Conservation (phyloP, 805 yeast genomes). For the Zygoascus biomembranicola region DNA sequence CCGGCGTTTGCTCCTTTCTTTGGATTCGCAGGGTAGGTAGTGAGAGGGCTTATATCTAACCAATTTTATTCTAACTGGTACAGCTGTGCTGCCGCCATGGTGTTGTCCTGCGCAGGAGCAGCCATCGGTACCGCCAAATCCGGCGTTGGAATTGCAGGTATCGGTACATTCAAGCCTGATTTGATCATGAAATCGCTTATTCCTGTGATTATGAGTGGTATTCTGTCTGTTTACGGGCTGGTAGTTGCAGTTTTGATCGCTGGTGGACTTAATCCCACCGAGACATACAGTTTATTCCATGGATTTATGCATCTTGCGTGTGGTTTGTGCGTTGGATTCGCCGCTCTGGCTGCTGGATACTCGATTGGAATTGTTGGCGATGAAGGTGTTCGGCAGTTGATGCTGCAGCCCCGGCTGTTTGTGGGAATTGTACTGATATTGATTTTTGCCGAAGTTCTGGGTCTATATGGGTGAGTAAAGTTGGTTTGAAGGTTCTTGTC, state of each 20-base stretch:
- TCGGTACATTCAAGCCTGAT: conserved; percentile 96
- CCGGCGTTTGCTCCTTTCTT: conserved; percentile 95
- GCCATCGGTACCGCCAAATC: conserved; percentile 98
- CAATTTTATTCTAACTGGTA: neutral
- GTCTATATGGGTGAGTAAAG: conserved; percentile 54
- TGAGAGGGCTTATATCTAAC: neutral
- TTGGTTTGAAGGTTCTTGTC: neutral
- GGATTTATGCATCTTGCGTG: conserved; percentile 98
- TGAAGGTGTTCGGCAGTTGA: conserved; percentile 80
- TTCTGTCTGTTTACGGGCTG: conserved; percentile 90
- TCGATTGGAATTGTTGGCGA: conserved; percentile 94
- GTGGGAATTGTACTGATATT: conserved; percentile 85
- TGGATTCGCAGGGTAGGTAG: conserved; percentile 80
- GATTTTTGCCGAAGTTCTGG: conserved; percentile 87
- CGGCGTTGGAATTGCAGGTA: conserved; percentile 97
- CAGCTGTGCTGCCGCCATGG: conserved; percentile 82
- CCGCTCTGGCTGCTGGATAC: conserved; percentile 94
- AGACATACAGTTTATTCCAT: conserved; percentile 76
- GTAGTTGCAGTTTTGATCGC: conserved; percentile 96
- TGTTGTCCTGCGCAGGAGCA: conserved; percentile 92
- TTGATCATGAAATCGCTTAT: conserved; percentile 83
- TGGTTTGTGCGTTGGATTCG: conserved; percentile 92
- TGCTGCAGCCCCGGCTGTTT: conserved; percentile 82
- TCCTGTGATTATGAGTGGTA: conserved; percentile 98
- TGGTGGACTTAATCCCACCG: conserved; percentile 63